phyloP scores from a whole-genome alignment of 768 basidiomycete genomes.

The Russula virescens region DNA sequence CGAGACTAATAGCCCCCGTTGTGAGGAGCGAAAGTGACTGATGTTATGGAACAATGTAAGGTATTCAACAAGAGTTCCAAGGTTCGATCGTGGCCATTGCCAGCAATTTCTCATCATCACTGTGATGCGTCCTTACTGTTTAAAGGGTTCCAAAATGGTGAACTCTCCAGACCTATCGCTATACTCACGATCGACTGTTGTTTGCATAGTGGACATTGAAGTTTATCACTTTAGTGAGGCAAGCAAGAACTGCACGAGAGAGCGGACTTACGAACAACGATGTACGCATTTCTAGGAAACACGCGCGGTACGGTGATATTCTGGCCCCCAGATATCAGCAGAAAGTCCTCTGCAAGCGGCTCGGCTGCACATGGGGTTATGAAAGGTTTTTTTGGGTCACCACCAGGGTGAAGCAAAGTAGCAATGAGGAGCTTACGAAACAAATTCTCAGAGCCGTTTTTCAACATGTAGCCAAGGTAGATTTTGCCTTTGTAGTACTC shows the following conservation, averaged over 20 bases:
- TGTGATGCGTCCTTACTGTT: neutral
- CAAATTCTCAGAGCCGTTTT: constrained; percentile 2
- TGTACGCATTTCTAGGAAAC: neutral
- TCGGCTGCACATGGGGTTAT: neutral
- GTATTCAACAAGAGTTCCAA: neutral
- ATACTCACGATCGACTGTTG: constrained; percentile 42
- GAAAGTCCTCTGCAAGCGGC: neutral
- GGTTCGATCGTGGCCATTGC: neutral
- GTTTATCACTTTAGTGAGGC: too few relatives aligned
- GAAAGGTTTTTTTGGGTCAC: too few relatives aligned
- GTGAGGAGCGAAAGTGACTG: constrained; percentile 3
- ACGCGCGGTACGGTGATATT: neutral
- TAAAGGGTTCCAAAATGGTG: constrained; percentile 26
- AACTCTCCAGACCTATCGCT: constrained; percentile 31
- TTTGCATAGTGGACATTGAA: neutral
- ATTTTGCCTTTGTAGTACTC: neutral
- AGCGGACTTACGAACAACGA: constrained; percentile 14
- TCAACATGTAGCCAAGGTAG: constrained; percentile 17
- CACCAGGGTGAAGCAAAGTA: too few relatives aligned
- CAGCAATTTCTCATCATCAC: neutral
- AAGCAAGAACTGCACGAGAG: neutral
- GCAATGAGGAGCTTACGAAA: too few relatives aligned
- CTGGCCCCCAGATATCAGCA: neutral
- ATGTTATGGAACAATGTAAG: neutral
- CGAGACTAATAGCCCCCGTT: constrained; percentile 1